Base-by-base conservation (phyloP, 805 yeast species). In the Nakazawaea peltata region DNA sequence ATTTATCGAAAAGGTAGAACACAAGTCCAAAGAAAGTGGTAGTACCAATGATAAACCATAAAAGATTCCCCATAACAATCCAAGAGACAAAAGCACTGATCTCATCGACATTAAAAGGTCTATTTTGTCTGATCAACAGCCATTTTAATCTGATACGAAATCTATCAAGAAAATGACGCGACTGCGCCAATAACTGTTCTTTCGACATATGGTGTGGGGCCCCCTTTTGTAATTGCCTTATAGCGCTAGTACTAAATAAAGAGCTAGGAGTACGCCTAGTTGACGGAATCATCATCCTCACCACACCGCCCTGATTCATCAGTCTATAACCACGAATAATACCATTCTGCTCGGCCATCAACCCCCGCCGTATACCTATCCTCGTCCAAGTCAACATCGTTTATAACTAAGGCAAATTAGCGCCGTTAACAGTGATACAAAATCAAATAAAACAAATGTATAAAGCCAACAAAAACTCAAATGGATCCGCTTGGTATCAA, bases 31-130 rank as follows among this genome's bases (percentile, higher is more conserved):
- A 65, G 47, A 72, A 73, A 1, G 78, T 73, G 7, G 80, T 73
- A 3, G 80, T 73, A 3, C 79, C 79, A 36, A 73, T 53, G 11
- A 71, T 48, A 13, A 73, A 57, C 77, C 77, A 72, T 25, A 73
- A 48, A 15, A 71, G 53, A 44, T 72, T 68, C 1, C 78, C 79
- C 75, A 73, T 69, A 21, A 73, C 60, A 10, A 71, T 50, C 76
- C 76, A 73, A 4, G 77, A 71, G 8, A 67, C 56, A 45, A 73
- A 68, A 1, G 80, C 77, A 2, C 73, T 67, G 13, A 70, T 49
- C 39, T 71, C 77, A 44, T 71, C 76, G 12, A 63, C 45, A 21
- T 71, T 61, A 40, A 69, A 65, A 9, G 74, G 70, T 26, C 71
- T 49, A 43, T 63, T 63, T 30, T 68, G 71, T 27, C 77, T 51